phyloP scores from a whole-genome alignment of 1,284 basidiomycete genomes.

The Trichosporon asahii region DNA sequence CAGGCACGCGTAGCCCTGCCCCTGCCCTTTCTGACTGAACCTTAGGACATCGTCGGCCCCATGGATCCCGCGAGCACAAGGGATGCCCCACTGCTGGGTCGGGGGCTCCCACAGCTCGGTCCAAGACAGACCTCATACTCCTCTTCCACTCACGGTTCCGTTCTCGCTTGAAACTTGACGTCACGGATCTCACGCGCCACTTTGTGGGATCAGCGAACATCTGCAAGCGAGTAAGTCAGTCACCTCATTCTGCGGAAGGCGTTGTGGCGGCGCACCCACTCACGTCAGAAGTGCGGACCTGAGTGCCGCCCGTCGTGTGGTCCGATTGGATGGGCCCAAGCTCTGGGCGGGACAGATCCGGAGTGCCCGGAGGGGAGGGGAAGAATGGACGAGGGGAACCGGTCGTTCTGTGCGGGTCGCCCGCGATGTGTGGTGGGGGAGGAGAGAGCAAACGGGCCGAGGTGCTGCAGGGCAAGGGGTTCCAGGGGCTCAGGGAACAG shows the following conservation, averaged over 20 bases:
- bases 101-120: background rate
- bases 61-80: background rate
- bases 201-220: background rate
- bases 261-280: background rate
- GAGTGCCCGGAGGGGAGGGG: background rate
- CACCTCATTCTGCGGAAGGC: background rate
- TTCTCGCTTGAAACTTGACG: background rate
- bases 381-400: background rate
- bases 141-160: background rate
- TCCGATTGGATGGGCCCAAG: background rate
- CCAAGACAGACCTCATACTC: background rate
- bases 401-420: background rate
- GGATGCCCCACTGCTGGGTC: background rate
- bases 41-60: background rate
- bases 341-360: background rate
- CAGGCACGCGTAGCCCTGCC: background rate
- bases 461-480: background rate
- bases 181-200: background rate
- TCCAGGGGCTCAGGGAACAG: background rate
- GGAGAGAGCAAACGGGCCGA: background rate
- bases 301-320: background rate
- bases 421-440: background rate
- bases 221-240: background rate
- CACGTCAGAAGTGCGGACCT: background rate
- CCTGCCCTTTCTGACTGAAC: background rate